Base-by-base conservation (phyloP, 2,329 filamentous ascomycete genomes). In the Escovopsis weberi region DNA sequence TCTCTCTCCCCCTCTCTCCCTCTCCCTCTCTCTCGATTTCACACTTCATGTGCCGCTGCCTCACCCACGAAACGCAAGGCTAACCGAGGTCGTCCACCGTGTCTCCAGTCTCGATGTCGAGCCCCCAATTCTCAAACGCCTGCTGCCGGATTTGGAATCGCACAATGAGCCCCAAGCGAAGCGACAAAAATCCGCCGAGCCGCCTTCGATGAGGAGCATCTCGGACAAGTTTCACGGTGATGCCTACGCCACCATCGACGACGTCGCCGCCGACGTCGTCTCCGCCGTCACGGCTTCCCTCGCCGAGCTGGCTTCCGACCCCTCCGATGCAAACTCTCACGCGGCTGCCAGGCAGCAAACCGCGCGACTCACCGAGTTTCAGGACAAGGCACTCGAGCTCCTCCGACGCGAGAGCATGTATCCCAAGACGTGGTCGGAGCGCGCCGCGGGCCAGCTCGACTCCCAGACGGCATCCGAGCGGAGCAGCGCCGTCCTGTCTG, bases 401-500 rank as follows among this genome's bases (percentile, higher is more conserved):
- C 70, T 82, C 48, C 68, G 71, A 33, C 75, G 75, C 50, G 78
- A 82, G 55, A 66, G 71, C 46, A 62, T 69, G 26, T 69, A 76
- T 57, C 66, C 69, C 47, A 55, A 59, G 33, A 52, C 55, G 11
- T 56, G 60, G 33, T 52, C 61, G 9, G 60, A 64, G 10, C 48
- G 57, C n/a, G 57, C 65, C 36, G 64, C 63, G 40, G 55, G 60
- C 26, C 62, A 65, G 40, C 65, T 63, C 35, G 60, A 62, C 39
- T 48, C 61, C 26, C 58, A 61, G 15, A 56, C 60, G 4, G 59
- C 60, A 23, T 57, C 66, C 18, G 50, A 59, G 55, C 67, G 50
- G 59, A 72, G 49, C 61, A 72, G 60, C 43, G 44, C 78, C 12
- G 80, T 89, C 6, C 66, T 95, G 45, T 89, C 85, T 1, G 67